These are phyloP conservation scores for Collybia mongolica DNA, from an alignment of 768 basidiomycete genomes.

Conservation along the genomic window DNA sequence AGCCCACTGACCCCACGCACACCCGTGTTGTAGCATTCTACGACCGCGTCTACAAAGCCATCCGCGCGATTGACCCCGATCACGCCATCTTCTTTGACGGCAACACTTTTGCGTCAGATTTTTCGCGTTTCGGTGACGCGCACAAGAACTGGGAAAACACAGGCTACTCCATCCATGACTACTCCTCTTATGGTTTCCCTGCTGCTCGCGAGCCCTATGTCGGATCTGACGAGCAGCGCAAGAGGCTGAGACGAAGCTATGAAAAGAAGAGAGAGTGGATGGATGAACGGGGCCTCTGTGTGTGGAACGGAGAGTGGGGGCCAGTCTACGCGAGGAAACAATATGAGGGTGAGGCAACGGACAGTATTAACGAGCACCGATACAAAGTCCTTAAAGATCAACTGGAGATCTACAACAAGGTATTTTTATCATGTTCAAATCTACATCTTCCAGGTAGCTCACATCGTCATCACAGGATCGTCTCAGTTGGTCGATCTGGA, in stretches of 20 bases:
- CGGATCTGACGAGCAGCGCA: slow-evolving; percentile 50
- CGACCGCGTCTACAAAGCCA: slow-evolving; percentile 63
- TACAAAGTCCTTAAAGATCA: slow-evolving; percentile 74
- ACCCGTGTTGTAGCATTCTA: slow-evolving; percentile 66
- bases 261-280: slow-evolving; percentile 77
- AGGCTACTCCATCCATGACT: slow-evolving; percentile 80
- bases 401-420: slow-evolving; percentile 66
- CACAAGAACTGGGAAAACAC: slow-evolving; percentile 67
- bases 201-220: slow-evolving; percentile 52
- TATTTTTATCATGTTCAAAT: slow-evolving; percentile 30
- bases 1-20: slow-evolving; percentile 72
- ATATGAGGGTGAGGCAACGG: slow-evolving; percentile 57
- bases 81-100: slow-evolving; percentile 83
- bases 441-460: slow-evolving; percentile 73
- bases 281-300: slow-evolving; percentile 62
- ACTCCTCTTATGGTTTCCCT: slow-evolving; percentile 74
- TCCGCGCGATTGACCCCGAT: slow-evolving; percentile 65
- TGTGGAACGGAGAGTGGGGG: slow-evolving; percentile 87
- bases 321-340: slow-evolving; percentile 73
- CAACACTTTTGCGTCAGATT: slow-evolving; percentile 82
- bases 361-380: slow-evolving; percentile 62
- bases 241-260: slow-evolving; percentile 54
- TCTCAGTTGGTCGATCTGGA: slow-evolving; percentile 82
- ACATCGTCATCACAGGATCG: slow-evolving; percentile 63
- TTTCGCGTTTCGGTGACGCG: slow-evolving; percentile 67